A percentile compares a stretch with the other conserved stretches of the same genome.
Evolutionary conservation across 495 filamentous ascomycete species (phyloP).

Genomic region (Neurospora tetrasperma): DNA sequence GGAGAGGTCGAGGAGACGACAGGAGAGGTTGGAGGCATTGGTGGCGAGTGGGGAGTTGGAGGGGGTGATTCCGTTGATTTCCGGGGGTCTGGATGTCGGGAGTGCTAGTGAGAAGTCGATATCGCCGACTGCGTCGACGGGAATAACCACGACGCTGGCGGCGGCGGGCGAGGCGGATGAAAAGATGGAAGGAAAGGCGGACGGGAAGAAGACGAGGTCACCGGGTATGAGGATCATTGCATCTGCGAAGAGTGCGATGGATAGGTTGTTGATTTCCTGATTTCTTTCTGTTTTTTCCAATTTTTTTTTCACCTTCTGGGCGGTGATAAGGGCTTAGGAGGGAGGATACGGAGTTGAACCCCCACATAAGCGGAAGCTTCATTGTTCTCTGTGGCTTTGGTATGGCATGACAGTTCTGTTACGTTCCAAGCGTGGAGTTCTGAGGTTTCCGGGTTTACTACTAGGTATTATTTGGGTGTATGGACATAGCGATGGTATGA

Average conservation of each 20-base stretch:
- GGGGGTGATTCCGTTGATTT: background rate
- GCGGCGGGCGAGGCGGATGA: background rate
- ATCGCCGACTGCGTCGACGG: background rate
- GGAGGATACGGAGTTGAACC: background rate
- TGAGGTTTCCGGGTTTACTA: background rate
- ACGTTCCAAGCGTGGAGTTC: background rate
- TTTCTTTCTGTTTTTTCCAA: too few species aligned
- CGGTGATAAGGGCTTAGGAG: background rate
- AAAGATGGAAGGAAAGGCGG: background rate
- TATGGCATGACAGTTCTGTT: background rate
- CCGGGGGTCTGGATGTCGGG: background rate
- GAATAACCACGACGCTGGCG: background rate
- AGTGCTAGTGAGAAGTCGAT: background rate
- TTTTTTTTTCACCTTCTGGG: background rate
- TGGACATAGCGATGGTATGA: background rate
- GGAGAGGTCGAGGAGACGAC: slow-evolving; percentile 30
- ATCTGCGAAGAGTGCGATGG: slow-evolving; percentile 38
- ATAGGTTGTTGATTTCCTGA: slow-evolving; percentile 38
- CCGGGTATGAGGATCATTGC: slow-evolving; percentile 38
- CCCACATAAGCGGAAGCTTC: background rate
- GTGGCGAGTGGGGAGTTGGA: slow-evolving; percentile 15
- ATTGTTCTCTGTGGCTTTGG: background rate
- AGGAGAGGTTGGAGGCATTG: slow-evolving; percentile 29
- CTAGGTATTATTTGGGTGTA: background rate
- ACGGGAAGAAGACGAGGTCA: slow-evolving; percentile 11